Conservation (phyloP, 2,329 filamentous ascomycete species). For the Trichoderma harzianum region DNA sequence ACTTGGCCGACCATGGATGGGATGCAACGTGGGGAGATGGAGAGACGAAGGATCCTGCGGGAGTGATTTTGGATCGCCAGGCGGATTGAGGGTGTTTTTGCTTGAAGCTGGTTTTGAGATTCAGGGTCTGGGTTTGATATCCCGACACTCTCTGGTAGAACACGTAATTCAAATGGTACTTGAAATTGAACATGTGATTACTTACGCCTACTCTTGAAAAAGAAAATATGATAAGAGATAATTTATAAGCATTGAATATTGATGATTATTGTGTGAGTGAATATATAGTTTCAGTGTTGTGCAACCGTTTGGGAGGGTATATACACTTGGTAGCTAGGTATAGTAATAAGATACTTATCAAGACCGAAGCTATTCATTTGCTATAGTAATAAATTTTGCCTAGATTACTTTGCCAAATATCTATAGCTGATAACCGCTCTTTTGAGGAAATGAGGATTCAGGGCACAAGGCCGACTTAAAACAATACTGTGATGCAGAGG, state of each 20-base stretch:
- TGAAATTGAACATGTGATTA: background rate
- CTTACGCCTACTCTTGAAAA: background rate
- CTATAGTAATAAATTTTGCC: too few species aligned
- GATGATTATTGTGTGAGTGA: background rate
- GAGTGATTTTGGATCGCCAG: slow-evolving; percentile 1
- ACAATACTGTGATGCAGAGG: too few species aligned
- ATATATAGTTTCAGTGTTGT: background rate
- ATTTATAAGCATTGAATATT: background rate
- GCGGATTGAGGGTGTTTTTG: background rate
- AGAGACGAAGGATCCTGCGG: slow-evolving; percentile 26
- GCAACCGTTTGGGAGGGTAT: background rate
- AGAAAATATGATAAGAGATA: background rate
- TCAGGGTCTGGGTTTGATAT: background rate
- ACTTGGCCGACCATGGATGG: slow-evolving; percentile 29
- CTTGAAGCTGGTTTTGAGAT: background rate
- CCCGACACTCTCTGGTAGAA: background rate
- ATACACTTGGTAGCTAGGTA: background rate
- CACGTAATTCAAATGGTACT: background rate
- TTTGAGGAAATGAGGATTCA: background rate
- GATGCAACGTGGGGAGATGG: slow-evolving; percentile 29
- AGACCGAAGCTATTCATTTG: background rate
- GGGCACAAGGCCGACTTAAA: too few species aligned
- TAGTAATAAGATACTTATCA: too few species aligned
- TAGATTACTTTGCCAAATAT: background rate
- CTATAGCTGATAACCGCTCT: background rate